These are phyloP conservation scores for Pleomassaria siparia DNA, from an alignment of 2,329 filamentous ascomycete genomes.

Conservation along the genomic window DNA sequence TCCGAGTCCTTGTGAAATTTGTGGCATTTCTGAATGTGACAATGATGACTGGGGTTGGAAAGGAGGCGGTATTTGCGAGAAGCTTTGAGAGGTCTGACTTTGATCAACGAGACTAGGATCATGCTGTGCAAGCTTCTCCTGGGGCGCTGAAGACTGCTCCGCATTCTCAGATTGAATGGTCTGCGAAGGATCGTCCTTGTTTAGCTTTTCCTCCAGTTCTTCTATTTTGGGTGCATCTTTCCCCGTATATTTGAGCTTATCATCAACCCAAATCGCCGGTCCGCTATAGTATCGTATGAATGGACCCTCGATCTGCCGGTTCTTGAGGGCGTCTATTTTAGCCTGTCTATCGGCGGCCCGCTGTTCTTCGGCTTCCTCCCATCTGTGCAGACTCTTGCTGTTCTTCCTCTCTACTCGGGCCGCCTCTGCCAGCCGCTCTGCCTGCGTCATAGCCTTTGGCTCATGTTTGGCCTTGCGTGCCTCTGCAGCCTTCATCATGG, in stretches of 20 bases:
- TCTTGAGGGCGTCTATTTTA: conserved; percentile 84
- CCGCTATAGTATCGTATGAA: conserved; percentile 94
- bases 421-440: conserved; percentile 79
- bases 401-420: conserved; percentile 83
- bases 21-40: conserved; percentile 21
- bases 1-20: conserved; percentile 6
- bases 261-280: conserved; percentile 77
- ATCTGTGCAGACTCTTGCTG: conserved; percentile 84
- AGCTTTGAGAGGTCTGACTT: conserved; percentile 1
- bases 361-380: conserved; percentile 90
- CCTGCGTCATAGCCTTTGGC: conserved; percentile 83
- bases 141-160: conserved; percentile 9
- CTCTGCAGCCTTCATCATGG: conserved; percentile 63
- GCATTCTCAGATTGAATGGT: not conserved
- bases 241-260: conserved; percentile 71
- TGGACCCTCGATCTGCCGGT: conserved; percentile 81
- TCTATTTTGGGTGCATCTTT: conserved; percentile 40
- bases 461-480: conserved; percentile 69
- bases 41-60: conserved; percentile 14
- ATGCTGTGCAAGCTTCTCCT: conserved; percentile 3
- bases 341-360: conserved; percentile 80
- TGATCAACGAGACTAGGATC: too few species aligned
- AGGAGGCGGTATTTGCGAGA: conserved; percentile 11
- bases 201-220: conserved; percentile 40
- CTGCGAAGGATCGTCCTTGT: conserved; percentile 25